These are phyloP conservation scores for Coemansia sp. DNA, from an alignment of 192 early-diverging fungal genomes.

Conservation along the genomic window DNA sequence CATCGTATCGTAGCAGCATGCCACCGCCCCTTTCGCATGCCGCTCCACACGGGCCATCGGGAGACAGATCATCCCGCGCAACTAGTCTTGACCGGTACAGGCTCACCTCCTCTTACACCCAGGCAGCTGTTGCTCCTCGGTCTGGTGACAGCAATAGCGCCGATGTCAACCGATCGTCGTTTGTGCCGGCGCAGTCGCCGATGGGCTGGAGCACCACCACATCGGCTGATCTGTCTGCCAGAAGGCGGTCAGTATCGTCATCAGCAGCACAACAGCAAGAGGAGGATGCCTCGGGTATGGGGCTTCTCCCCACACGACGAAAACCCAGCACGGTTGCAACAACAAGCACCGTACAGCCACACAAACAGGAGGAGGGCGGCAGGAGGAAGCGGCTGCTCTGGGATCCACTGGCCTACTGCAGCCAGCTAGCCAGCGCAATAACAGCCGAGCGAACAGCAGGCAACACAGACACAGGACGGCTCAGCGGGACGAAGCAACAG, in stretches of 20 bases:
- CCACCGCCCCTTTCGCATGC: constrained; percentile 18
- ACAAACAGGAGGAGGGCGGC: too few relatives aligned
- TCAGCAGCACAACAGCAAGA: neutral
- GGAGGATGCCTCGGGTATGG: neutral
- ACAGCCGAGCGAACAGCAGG: neutral
- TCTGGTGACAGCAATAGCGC: too few relatives aligned
- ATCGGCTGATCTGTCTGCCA: neutral
- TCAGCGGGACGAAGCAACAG: neutral
- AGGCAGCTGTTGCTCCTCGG: too few relatives aligned
- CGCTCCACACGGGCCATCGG: neutral
- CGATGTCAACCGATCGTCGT: too few relatives aligned
- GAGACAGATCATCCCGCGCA: constrained; percentile 20
- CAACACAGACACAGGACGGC: constrained; percentile 3
- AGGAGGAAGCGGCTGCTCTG: neutral
- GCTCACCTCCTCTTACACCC: neutral
- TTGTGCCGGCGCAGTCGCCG: too few relatives aligned
- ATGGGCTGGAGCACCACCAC: neutral
- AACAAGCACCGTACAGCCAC: neutral
- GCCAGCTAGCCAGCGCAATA: constrained; percentile 6
- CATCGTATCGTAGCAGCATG: constrained; percentile 26
- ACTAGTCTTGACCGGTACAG: constrained; percentile 15
- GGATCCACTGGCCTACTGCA: constrained; percentile 2
- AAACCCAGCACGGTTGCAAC: neutral
- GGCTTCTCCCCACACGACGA: neutral
- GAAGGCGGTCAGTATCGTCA: neutral